Percentiles rank a stretch among this genome's conserved stretches.
Evolutionary conservation across 2,329 filamentous ascomycete genomes (phyloP).

Genomic region (Diaporthe velutina): DNA sequence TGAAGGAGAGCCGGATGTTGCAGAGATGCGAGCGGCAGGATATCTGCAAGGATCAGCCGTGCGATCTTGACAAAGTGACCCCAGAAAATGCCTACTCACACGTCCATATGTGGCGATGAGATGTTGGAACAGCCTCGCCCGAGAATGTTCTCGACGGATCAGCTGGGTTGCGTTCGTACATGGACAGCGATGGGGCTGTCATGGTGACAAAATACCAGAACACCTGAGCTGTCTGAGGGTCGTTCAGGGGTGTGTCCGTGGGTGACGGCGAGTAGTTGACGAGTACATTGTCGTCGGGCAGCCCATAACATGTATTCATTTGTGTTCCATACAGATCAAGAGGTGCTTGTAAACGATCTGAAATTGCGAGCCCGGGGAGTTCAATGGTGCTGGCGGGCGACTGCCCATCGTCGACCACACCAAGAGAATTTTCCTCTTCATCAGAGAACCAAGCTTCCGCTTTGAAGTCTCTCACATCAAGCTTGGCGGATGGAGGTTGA

Average conservation of each 20-base stretch:
- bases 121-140: slow-evolving; percentile 70
- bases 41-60: slow-evolving; percentile 67
- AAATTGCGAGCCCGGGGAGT: slow-evolving; percentile 55
- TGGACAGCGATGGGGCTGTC: slow-evolving; percentile 86
- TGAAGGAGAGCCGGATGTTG: slow-evolving; percentile 90
- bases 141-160: slow-evolving; percentile 78
- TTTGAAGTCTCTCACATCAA: slow-evolving; percentile 42
- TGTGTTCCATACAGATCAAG: slow-evolving; percentile 59
- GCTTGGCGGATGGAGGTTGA: not conserved
- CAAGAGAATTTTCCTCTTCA: slow-evolving; percentile 71
- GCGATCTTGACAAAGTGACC: not conserved
- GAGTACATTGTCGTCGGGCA: slow-evolving; percentile 64
- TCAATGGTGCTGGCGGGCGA: slow-evolving; percentile 55
- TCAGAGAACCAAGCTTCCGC: slow-evolving; percentile 65
- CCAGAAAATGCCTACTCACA: slow-evolving; percentile 56
- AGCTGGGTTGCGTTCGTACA: slow-evolving; percentile 86
- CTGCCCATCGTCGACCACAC: slow-evolving; percentile 71
- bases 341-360: slow-evolving; percentile 51
- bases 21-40: slow-evolving; percentile 85
- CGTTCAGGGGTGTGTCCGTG: slow-evolving; percentile 79
- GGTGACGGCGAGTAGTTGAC: slow-evolving; percentile 76
- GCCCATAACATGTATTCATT: slow-evolving; percentile 63
- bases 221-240: slow-evolving; percentile 82
- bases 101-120: slow-evolving; percentile 75
- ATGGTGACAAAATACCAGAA: slow-evolving; percentile 95